Evolutionary conservation across 2,329 filamentous ascomycete genomes (phyloP).

Genomic region (Penicillium vulpinum): DNA sequence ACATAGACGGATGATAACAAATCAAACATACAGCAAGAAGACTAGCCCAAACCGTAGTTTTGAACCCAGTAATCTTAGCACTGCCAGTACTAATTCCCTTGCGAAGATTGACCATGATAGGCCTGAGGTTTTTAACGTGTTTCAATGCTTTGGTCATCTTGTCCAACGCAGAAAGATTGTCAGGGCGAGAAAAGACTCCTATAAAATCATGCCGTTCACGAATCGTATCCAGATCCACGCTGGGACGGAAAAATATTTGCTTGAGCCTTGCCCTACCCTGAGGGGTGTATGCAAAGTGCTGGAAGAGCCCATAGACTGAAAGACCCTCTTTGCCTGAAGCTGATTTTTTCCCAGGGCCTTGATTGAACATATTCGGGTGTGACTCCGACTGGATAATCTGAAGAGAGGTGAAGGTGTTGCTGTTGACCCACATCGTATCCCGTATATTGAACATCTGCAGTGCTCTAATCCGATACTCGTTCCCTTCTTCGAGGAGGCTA

Average conservation of each 20-base stretch:
- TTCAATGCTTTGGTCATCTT: constrained; percentile 63
- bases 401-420: constrained; percentile 75
- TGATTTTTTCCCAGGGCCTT: constrained; percentile 62
- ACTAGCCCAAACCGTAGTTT: constrained; percentile 71
- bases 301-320: constrained; percentile 82
- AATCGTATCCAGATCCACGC: constrained; percentile 67
- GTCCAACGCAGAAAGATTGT: constrained; percentile 61
- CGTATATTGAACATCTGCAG: constrained; percentile 74
- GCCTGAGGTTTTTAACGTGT: constrained; percentile 73
- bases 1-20: no score
- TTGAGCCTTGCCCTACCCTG: constrained; percentile 75
- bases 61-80: constrained; percentile 57
- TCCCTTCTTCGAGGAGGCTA: constrained; percentile 33
- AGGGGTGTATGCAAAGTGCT: constrained; percentile 69
- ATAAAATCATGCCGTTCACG: constrained; percentile 70
- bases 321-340: constrained; percentile 74
- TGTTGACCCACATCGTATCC: constrained; percentile 72
- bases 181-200: constrained; percentile 62
- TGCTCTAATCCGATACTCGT: constrained; percentile 57
- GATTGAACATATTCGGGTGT: constrained; percentile 78
- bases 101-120: constrained; percentile 66
- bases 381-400: constrained; percentile 82
- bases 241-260: constrained; percentile 80
- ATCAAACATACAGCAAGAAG: constrained; percentile 54
- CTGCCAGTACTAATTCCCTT: constrained; percentile 68